Base-by-base conservation (phyloP, 2,329 filamentous ascomycete species). In the Rhynchosporium agropyri region DNA sequence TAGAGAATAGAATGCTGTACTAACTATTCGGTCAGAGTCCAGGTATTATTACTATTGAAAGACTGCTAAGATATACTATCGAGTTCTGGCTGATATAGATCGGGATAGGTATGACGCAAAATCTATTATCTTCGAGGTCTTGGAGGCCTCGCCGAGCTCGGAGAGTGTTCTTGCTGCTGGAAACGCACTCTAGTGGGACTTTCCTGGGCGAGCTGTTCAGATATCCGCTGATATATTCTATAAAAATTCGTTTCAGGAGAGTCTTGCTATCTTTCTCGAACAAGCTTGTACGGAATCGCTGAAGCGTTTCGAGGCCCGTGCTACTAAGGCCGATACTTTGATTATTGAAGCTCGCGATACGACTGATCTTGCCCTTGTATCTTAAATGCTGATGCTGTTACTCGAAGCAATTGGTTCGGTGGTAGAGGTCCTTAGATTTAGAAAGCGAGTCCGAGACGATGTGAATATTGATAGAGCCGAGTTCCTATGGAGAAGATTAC, bases 391-490 rank as follows among this genome's bases (percentile, higher is more conserved):
- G 8, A 83, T 89, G 75, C 80, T 84, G 0, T 71, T 90, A 0
- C 73, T 91, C 0, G 81, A 85, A 68, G 81, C 79, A 0, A 77
- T 82, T 6, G 87, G 87, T 0, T 65, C 70, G 0, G 63, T 74
- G 0, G 63, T 77, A 0, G 51, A 73, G 0, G 73, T 79, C 0
- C 68, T 75, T 0, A 38, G 76, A 0, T 69, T 89, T 1, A 76
- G 76, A 0, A 91, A 91, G 70, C 77, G 81, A 2, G 79, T 89
- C 0, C 79, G 84, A 0, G 88, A 90, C 56, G 86, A 89, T n/a
- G 81, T 89, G 0, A 79, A 78, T 12, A 80, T 84, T 71, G 70
- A 74, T 0, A 70, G 79, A 0, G 76, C 79, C 0, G 73, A 79
- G 0, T 70, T 77, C 0, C 87, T 87, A 0, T 91, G 88, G 87